A percentile compares a stretch with the other conserved stretches of the same genome.
These are phyloP conservation scores for Avena eriantha DNA, from an alignment of 176 grass and related monocot genomes.

Conservation along the genomic window DNA sequence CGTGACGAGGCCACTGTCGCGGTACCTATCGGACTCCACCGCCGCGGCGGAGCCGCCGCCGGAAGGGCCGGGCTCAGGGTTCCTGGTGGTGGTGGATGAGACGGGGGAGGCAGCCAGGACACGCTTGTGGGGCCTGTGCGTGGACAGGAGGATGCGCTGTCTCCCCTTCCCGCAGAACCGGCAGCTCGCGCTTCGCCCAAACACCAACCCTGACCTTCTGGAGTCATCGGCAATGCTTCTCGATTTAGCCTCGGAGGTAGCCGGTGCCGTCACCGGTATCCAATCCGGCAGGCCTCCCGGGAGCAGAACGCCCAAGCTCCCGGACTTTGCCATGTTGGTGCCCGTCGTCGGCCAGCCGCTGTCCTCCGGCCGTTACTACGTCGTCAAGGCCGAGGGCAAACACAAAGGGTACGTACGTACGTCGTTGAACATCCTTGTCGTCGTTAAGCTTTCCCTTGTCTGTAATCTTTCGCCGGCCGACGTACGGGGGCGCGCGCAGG, in stretches of 20 bases:
- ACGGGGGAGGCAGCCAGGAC: neutral
- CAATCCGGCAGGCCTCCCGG: no score
- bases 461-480: no score
- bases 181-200: neutral
- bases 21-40: neutral
- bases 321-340: conserved; percentile 16
- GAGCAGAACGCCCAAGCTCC: neutral
- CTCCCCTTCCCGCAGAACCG: conserved; percentile 66
- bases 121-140: conserved; percentile 31
- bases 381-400: conserved; percentile 5
- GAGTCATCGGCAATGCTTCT: no score
- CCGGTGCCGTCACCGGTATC: no score
- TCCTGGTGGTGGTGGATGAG: conserved; percentile 40
- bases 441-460: no score
- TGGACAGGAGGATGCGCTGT: conserved; percentile 2
- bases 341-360: conserved; percentile 37
- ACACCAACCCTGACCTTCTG: no score
- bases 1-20: conserved; percentile 44
- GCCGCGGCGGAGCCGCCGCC: conserved; percentile 6
- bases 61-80: conserved; percentile 35
- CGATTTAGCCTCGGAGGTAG: no score
- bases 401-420: conserved; percentile 26
- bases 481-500: conserved; percentile 38
- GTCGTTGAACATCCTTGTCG: no score
- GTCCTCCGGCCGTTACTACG: conserved; percentile 46